Conservation (phyloP, 257 asterid species). For the Parsonsia alboflavescens region DNA sequence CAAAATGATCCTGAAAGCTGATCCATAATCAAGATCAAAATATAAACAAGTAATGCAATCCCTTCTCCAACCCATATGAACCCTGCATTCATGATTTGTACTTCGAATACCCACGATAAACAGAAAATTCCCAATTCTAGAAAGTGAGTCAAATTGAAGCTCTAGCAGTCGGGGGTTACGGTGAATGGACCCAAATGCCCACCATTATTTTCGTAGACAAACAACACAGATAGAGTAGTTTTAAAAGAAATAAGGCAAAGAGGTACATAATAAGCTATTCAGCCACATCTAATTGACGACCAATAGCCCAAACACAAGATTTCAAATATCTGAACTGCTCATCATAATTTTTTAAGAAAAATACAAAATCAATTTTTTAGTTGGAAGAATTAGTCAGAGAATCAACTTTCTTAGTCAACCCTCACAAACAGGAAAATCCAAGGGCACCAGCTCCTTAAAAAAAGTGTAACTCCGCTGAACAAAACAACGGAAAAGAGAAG, state of each 20-base stretch:
- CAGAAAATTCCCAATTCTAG: background rate
- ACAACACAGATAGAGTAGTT: background rate
- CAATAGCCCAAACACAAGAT: background rate
- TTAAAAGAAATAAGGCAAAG: background rate
- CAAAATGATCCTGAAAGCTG: background rate
- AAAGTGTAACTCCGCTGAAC: background rate
- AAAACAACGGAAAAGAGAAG: background rate
- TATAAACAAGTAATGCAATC: background rate
- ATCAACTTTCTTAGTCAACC: background rate
- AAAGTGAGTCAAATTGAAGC: background rate
- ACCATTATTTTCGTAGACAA: background rate
- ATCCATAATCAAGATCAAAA: background rate
- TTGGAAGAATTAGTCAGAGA: background rate
- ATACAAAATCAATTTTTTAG: background rate
- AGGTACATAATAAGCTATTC: background rate
- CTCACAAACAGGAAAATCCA: background rate
- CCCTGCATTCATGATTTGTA: background rate
- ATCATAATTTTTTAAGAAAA: background rate
- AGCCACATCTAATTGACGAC: background rate
- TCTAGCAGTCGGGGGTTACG: background rate
- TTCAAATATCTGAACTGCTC: background rate
- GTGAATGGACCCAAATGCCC: background rate
- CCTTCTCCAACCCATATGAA: background rate
- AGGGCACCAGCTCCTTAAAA: background rate
- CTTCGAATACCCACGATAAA: background rate